Conservation (phyloP, 805 yeast species). For the Cyberlindnera suaveolens region DNA sequence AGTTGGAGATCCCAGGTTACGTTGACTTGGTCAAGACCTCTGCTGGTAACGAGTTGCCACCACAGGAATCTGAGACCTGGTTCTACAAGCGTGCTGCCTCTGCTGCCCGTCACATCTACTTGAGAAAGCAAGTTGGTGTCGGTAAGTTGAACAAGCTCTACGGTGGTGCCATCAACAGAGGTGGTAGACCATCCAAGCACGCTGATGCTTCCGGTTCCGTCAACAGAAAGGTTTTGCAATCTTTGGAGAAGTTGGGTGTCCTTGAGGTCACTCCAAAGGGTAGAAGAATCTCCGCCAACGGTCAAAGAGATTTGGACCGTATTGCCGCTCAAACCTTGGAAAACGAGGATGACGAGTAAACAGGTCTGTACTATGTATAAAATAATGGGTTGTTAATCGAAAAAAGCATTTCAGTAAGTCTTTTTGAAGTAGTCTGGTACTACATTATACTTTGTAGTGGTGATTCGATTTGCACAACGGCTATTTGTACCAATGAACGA, state of each 20-base stretch:
- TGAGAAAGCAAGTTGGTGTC: constrained; percentile 98
- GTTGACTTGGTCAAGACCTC: constrained; percentile 99
- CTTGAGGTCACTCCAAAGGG: constrained; percentile 95
- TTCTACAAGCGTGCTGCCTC: constrained; percentile 99
- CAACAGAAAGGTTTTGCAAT: constrained; percentile 97
- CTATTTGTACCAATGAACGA: too few relatives aligned
- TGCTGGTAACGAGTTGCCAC: constrained; percentile 98
- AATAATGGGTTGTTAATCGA: constrained; percentile 4
- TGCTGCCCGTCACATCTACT: constrained; percentile 99
- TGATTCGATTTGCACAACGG: too few relatives aligned
- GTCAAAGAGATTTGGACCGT: constrained; percentile 99
- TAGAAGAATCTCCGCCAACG: constrained; percentile 98
- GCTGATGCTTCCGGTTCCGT: constrained; percentile 98
- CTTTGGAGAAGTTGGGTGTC: constrained; percentile 97
- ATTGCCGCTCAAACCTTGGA: constrained; percentile 98
- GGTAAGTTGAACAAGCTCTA: constrained; percentile 98
- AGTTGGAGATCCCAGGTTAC: constrained; percentile 99
- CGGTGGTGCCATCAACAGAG: constrained; percentile 99
- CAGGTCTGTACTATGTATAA: constrained; percentile 5
- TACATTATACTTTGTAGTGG: too few relatives aligned
- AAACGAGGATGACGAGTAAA: constrained; percentile 62
- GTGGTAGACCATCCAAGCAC: constrained; percentile 97
- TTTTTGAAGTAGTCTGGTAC: neutral
- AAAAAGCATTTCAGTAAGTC: neutral
- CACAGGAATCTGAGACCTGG: constrained; percentile 99